These are phyloP conservation scores for Euphorbia neoarborescens DNA, from an alignment of 441 rosid species.

Conservation along the genomic window DNA sequence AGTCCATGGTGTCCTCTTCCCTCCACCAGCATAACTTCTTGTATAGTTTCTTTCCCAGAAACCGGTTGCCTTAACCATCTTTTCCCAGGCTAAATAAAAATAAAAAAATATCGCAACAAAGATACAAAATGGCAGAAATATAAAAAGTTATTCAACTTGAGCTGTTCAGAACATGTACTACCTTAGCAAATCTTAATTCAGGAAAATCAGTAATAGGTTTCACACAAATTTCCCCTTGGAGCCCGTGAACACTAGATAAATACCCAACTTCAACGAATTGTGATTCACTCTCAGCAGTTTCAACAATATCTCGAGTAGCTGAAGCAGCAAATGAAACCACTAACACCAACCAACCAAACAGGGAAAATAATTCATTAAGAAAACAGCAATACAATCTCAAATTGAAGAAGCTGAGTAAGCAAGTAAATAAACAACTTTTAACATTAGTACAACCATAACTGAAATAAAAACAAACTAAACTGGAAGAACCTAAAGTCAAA, in stretches of 20 bases:
- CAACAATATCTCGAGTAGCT: conserved; percentile 48
- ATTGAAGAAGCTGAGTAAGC: not conserved
- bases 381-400: not conserved
- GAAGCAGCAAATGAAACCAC: conserved; percentile 15
- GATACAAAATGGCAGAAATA: not conserved
- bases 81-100: conserved; percentile 54
- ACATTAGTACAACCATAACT: not conserved
- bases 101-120: conserved; percentile 1
- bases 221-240: conserved; percentile 67
- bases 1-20: conserved; percentile 70
- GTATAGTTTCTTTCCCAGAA: conserved; percentile 47
- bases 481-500: not conserved
- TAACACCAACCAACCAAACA: not conserved
- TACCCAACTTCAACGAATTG: conserved; percentile 70
- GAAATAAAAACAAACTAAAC: not conserved
- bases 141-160: not conserved
- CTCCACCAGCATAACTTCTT: conserved; percentile 66
- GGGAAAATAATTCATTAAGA: not conserved
- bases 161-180: conserved; percentile 15
- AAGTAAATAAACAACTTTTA: not conserved
- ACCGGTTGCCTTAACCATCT: conserved; percentile 74
- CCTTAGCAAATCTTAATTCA: conserved; percentile 65
- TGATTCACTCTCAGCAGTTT: conserved; percentile 29
- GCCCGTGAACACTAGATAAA: conserved; percentile 67
- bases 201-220: conserved; percentile 81